Evolutionary conservation across 768 basidiomycete genomes (phyloP).

Genomic region (Naganishia friedmannii): DNA sequence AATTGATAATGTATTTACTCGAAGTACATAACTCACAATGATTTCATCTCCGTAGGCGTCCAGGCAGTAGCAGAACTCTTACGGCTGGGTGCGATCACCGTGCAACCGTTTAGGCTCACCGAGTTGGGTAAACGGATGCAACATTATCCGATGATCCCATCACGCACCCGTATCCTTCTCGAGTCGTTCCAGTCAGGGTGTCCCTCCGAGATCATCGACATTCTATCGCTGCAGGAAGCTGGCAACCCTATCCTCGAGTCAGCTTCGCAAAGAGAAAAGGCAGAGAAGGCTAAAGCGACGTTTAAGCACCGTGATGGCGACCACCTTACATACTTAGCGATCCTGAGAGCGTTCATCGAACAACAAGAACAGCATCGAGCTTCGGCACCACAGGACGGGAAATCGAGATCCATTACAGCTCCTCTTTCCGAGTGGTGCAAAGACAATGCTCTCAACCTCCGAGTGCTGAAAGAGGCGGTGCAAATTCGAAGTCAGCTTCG

Average conservation of each 20-base stretch:
- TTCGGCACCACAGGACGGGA: not conserved
- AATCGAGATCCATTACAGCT: slow-evolving; percentile 48
- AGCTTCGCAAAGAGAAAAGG: slow-evolving; percentile 65
- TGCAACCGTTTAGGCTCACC: slow-evolving; percentile 57
- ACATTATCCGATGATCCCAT: slow-evolving; percentile 85
- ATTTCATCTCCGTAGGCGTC: slow-evolving; percentile 39
- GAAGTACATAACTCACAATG: not conserved
- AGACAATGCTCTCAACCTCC: slow-evolving; percentile 75
- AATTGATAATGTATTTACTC: not conserved
- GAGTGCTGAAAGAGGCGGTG: slow-evolving; percentile 71
- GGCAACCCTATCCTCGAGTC: slow-evolving; percentile 76
- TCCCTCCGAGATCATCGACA: slow-evolving; percentile 73
- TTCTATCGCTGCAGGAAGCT: slow-evolving; percentile 76
- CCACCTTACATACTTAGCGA: slow-evolving; percentile 83
- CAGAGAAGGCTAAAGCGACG: slow-evolving; percentile 64
- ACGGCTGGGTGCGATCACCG: slow-evolving; percentile 68
- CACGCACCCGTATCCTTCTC: slow-evolving; percentile 71
- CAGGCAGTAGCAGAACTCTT: slow-evolving; percentile 59
- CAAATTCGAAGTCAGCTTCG: slow-evolving; percentile 78
- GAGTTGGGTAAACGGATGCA: slow-evolving; percentile 78
- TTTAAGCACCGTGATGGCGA: slow-evolving; percentile 84
- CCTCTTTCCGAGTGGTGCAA: slow-evolving; percentile 69
- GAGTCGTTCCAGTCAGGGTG: slow-evolving; percentile 72
- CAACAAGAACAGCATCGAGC: slow-evolving; percentile 19
- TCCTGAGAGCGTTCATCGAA: slow-evolving; percentile 75